A percentile compares a stretch with the other conserved stretches of the same genome.
phyloP scores from a whole-genome alignment of 1,284 basidiomycete genomes.

The Ustilago sp. region DNA sequence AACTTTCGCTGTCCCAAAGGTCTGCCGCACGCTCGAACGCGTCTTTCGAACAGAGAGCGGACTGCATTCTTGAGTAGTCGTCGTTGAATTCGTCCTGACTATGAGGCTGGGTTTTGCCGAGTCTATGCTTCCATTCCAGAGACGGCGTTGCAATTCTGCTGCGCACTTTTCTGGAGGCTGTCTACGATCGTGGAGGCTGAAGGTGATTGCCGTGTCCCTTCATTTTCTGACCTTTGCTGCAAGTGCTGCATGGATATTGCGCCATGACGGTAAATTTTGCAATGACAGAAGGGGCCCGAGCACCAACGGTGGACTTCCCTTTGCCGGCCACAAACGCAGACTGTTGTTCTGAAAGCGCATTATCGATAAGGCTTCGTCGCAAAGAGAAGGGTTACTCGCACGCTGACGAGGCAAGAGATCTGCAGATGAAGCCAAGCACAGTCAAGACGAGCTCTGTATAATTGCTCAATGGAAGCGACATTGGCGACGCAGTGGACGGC shows the following conservation, averaged over 20 bases:
- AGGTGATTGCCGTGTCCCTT: not conserved
- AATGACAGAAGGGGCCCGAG: conserved; percentile 4
- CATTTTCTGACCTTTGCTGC: not conserved
- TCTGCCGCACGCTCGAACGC: not conserved
- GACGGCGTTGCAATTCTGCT: not conserved
- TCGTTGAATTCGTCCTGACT: not conserved
- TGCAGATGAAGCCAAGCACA: too few relatives aligned
- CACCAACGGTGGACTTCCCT: not conserved
- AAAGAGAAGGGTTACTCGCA: too few relatives aligned
- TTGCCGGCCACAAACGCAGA: too few relatives aligned
- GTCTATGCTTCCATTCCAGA: not conserved
- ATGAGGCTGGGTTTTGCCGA: too few relatives aligned
- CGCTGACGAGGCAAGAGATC: too few relatives aligned
- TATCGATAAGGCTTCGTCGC: too few relatives aligned
- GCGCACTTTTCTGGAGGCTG: too few relatives aligned
- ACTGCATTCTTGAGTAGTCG: not conserved
- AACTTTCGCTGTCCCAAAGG: not conserved
- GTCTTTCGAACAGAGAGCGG: not conserved
- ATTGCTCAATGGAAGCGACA: not conserved
- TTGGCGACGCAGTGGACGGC: not conserved
- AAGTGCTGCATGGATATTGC: not conserved
- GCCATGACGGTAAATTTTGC: not conserved
- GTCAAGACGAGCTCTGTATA: too few relatives aligned
- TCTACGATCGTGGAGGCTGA: too few relatives aligned
- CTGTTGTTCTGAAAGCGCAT: too few relatives aligned